Base-by-base conservation (phyloP, 371 early-diverging fungal species). In the Blakeslea trispora region DNA sequence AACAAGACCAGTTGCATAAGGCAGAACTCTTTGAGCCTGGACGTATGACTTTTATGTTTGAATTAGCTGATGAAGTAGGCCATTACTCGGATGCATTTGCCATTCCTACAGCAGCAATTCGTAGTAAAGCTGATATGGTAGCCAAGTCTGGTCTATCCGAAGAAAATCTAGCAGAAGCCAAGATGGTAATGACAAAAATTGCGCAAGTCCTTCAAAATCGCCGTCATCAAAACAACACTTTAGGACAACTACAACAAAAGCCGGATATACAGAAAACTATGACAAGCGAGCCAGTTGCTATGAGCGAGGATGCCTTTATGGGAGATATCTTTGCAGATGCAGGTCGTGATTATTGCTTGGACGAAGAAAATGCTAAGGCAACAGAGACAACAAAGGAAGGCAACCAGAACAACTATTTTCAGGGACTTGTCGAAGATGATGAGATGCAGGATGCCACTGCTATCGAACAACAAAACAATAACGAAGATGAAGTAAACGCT, bases 261-360 rank as follows among this genome's bases (percentile, higher is more conserved):
- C 61, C 8, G 64, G 57, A 5, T 60, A 64, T 22, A 13, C 40
- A 8, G 70, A 64, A 9, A 56, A 37, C 57, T 13, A 53, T 57
- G 5, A 55, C 56, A 22, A 54, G 32, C 31, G 50, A 60, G 28
- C 66, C 61, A 7, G 43, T 54, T 11, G 53, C 66, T 17, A 51
- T 66, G 45, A 32, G 34, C 11, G 61, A 66, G n/a, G 66, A 61
- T 50, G 54, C 45, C 3, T 66, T 66, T 35, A 54, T 51, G 28
- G 66, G 83, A 5, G 94, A 93, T 71, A 96, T 96, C 18, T 96
- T 96, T 83, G 91, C 84, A 5, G 95, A 91, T 57, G 93, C 75
- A 0, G 94, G 94, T 3, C 68, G 86, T 0, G 91, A 92, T 45
- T 95, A 95, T 59, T 64, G 68, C 15, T 63, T 91, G 7, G 79